These are phyloP conservation scores for Besnoitia besnoiti DNA, from an alignment of 169 alveolate species.

Conservation along the genomic window DNA sequence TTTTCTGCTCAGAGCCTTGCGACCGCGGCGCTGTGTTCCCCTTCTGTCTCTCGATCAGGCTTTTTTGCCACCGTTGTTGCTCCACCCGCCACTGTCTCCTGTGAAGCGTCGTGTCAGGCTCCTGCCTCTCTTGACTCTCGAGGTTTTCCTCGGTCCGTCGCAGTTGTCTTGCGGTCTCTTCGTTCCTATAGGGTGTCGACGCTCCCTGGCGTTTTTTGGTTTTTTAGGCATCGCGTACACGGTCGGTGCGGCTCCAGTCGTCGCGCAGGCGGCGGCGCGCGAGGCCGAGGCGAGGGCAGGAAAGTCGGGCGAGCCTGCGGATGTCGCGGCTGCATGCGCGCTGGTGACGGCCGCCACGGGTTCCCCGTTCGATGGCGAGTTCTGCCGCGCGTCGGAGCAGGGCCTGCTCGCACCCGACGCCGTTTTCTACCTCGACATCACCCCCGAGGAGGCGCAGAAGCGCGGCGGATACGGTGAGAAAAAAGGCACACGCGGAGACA, in stretches of 20 bases:
- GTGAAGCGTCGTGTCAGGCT: too few species aligned
- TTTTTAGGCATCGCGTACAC: neutral
- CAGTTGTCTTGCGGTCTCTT: neutral
- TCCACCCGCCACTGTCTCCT: neutral
- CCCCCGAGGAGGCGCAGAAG: neutral
- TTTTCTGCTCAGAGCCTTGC: too few species aligned
- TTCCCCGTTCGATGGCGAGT: neutral
- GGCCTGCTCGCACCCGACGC: constrained; percentile 2
- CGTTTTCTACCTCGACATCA: neutral
- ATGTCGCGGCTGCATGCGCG: neutral
- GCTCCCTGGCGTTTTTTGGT: too few species aligned
- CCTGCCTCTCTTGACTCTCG: too few species aligned
- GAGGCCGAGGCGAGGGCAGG: neutral
- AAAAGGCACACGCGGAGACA: neutral
- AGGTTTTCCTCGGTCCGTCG: neutral
- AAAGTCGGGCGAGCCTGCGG: neutral
- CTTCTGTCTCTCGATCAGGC: too few species aligned
- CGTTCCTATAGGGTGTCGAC: too few species aligned
- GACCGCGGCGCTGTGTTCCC: too few species aligned
- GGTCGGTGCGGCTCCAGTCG: neutral
- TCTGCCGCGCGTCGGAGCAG: neutral
- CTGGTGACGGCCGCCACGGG: neutral
- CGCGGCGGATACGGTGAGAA: constrained; percentile 14
- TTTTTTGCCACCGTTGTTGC: too few species aligned
- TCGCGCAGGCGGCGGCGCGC: neutral